These are phyloP conservation scores for Lenzites betulinus DNA, from an alignment of 768 basidiomycete genomes.

Conservation along the genomic window DNA sequence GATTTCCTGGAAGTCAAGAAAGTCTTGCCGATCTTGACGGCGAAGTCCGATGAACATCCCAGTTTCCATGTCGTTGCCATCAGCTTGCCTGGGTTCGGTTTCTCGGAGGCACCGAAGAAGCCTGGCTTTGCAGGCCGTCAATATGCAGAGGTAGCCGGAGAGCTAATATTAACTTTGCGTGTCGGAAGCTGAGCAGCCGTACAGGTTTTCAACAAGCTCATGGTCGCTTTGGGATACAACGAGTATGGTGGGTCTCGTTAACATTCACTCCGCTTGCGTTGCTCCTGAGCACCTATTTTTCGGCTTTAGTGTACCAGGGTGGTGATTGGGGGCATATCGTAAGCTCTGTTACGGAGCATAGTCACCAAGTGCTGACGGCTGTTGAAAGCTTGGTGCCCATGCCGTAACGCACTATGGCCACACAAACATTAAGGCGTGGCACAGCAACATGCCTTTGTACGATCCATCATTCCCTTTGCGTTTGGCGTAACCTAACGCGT, in stretches of 20 bases:
- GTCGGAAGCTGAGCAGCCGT: neutral
- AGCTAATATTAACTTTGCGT: neutral
- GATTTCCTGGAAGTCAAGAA: slow-evolving; percentile 59
- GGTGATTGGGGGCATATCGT: slow-evolving; percentile 50
- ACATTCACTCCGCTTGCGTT: neutral
- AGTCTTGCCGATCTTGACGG: slow-evolving; percentile 54
- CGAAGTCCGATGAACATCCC: slow-evolving; percentile 44
- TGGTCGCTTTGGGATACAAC: slow-evolving; percentile 28
- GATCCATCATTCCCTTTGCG: slow-evolving; percentile 13
- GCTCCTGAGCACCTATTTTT: neutral
- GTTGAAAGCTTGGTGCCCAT: slow-evolving; percentile 30
- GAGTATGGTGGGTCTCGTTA: neutral
- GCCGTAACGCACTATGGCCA: slow-evolving; percentile 36
- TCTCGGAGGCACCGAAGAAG: slow-evolving; percentile 57
- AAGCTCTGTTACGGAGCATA: neutral
- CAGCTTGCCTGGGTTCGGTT: slow-evolving; percentile 63
- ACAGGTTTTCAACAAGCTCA: slow-evolving; percentile 30
- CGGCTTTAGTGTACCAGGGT: slow-evolving; percentile 35
- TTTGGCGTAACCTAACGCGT: neutral
- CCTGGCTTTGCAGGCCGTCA: slow-evolving; percentile 52
- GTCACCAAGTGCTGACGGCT: neutral
- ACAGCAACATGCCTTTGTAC: slow-evolving; percentile 50
- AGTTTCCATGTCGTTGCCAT: slow-evolving; percentile 64
- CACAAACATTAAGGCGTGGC: slow-evolving; percentile 52
- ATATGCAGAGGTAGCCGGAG: slow-evolving; percentile 50